These are phyloP conservation scores for Trichoderma asperellum DNA, from an alignment of 2,329 filamentous ascomycete species.

Conservation along the genomic window DNA sequence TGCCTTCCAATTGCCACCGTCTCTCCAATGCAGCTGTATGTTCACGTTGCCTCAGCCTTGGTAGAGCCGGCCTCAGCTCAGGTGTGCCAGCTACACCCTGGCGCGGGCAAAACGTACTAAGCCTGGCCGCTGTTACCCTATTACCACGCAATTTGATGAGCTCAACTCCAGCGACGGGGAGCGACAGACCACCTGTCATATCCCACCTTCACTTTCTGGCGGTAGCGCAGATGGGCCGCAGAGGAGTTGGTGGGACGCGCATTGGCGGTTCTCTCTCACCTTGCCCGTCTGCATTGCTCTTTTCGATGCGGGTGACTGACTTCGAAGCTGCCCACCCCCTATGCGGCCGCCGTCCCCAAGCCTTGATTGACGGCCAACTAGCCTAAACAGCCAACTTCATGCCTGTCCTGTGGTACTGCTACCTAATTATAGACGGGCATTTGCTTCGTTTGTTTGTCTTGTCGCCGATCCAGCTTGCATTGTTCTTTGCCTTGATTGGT, in stretches of 20 bases:
- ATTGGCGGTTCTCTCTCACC: constrained; percentile 4
- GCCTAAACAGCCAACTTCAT: constrained; percentile 7
- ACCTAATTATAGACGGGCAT: neutral
- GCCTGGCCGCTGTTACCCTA: neutral
- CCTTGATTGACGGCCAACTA: constrained; percentile 1
- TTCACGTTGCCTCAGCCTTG: neutral
- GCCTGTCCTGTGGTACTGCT: neutral
- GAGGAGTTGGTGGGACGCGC: constrained; percentile 16
- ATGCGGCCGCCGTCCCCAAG: constrained; percentile 5
- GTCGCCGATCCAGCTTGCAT: neutral
- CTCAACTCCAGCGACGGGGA: neutral
- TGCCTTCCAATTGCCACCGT: neutral
- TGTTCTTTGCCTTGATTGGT: neutral
- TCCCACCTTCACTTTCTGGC: constrained; percentile 15
- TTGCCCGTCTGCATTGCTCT: constrained; percentile 17
- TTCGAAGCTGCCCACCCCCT: constrained; percentile 4
- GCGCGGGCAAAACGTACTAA: neutral
- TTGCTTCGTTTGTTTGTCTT: neutral
- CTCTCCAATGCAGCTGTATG: neutral
- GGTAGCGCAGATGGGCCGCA: constrained; percentile 12
- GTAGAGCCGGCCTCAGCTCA: neutral
- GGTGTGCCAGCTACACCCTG: neutral
- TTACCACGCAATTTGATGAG: neutral
- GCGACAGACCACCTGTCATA: neutral
- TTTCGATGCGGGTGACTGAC: constrained; percentile 9